Evolutionary conservation across 2,329 filamentous ascomycete genomes (phyloP), one percentile per base, ranked within the genome.

Genomic region (Clonostachys rosea): DNA sequence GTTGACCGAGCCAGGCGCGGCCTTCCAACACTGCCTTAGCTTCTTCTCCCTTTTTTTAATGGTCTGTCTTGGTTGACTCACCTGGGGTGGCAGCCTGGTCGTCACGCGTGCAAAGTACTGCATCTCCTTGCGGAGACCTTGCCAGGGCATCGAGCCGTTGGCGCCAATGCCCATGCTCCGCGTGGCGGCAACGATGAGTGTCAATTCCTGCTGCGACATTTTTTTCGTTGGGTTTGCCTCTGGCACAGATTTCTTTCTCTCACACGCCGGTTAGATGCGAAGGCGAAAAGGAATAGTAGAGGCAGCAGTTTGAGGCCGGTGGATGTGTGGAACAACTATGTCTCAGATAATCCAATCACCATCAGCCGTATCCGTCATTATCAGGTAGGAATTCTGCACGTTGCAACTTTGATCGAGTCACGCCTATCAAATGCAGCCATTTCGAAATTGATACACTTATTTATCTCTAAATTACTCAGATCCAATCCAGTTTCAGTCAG

Each of bases 141-240:
- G 89, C 94, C 94, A 99, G 5, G 94, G 94, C 47, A 99, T 81
- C 5, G 75, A 78, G 50, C 90, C 90, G 50, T 78, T 75, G 42
- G 81, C 76, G 49, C 94, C 94, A 59, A 99, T 97, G 63, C 94
- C 94, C 74, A 96, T 89, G 58, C 75, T 81, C 45, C 86, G 84
- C n/a, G 91, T 95, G 16, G 91, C 86, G n/a, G 89, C 92, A 58
- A 96, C 90, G 65, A 97, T 87, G 58, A 96, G 80, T n/a, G 90
- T 96, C 46, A 96, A 73, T 54, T 89, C 84, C 46, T 71, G 62
- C 43, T 67, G 58, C 49, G 65, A 57, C 66, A 68, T 68, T 40
- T 35, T 40, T 35, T 45, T 30, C 24, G 24, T 30, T 30, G 24
- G 24, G n/a, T 13, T 40, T 34, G 33, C 41, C 51, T 18, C 17